These are phyloP conservation scores for Candida coleopterorum DNA, from an alignment of 805 yeast genomes.

Conservation along the genomic window DNA sequence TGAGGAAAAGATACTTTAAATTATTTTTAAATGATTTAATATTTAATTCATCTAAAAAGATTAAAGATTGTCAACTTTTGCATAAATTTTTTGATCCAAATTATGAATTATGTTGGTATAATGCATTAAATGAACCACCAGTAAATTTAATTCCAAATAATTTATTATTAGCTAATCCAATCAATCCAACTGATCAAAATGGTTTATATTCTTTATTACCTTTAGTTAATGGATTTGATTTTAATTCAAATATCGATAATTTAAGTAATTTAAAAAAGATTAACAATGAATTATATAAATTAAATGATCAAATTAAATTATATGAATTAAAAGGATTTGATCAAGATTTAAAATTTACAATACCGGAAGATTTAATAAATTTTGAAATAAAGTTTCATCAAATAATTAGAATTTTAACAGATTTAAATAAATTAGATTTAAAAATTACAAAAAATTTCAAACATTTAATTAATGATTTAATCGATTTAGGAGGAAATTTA, in stretches of 20 bases:
- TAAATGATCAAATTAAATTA: constrained; percentile 29
- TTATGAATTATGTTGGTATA: constrained; percentile 47
- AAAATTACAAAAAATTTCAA: constrained; percentile 38
- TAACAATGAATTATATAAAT: constrained; percentile 30
- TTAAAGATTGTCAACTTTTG: constrained; percentile 34
- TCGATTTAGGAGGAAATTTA: constrained; percentile 54
- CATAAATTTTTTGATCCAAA: constrained; percentile 48
- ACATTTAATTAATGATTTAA: constrained; percentile 31
- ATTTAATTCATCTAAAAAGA: constrained; percentile 21
- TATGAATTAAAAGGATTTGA: constrained; percentile 16
- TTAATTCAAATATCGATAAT: constrained; percentile 25
- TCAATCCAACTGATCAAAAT: constrained; percentile 48
- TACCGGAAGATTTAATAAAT: constrained; percentile 28
- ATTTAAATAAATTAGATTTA: constrained; percentile 34
- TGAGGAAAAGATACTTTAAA: constrained; percentile 43
- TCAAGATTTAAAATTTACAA: constrained; percentile 12
- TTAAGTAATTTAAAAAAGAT: constrained; percentile 27
- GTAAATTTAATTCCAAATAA: constrained; percentile 43
- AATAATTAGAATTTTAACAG: constrained; percentile 26
- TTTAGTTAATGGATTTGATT: constrained; percentile 34
- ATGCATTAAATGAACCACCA: constrained; percentile 46
- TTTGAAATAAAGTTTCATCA: constrained; percentile 32
- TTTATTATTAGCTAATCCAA: constrained; percentile 45
- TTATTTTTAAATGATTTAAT: constrained; percentile 40
- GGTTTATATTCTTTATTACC: constrained; percentile 50